phyloP scores from a whole-genome alignment of 352 stramenopile species.

The Bremia lactucae region DNA sequence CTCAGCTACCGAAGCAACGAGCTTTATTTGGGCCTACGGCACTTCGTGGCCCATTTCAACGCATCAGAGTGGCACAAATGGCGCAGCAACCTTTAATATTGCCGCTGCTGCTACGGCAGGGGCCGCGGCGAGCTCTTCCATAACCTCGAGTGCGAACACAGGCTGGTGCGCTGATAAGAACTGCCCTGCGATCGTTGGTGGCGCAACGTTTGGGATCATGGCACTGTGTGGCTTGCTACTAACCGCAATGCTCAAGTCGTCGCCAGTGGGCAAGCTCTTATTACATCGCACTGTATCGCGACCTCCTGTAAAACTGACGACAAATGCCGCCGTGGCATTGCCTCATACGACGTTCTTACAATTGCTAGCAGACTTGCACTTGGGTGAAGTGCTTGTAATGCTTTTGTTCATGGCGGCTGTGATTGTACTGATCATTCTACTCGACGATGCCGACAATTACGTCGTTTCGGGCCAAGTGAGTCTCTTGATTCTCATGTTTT shows the following conservation, averaged over 20 bases:
- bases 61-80: constrained; percentile 37
- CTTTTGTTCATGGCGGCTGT: constrained; percentile 51
- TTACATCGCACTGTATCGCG: constrained; percentile 37
- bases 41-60: constrained; percentile 50
- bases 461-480: constrained; percentile 44
- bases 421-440: constrained; percentile 29
- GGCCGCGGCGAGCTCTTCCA: constrained; percentile 13
- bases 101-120: constrained; percentile 9
- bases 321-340: constrained; percentile 30
- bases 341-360: constrained; percentile 41
- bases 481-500: constrained; percentile 68
- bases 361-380: constrained; percentile 37
- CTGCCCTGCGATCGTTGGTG: constrained; percentile 49
- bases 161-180: constrained; percentile 51
- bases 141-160: constrained; percentile 10
- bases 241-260: constrained; percentile 26
- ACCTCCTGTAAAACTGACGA: constrained; percentile 42
- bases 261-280: constrained; percentile 27
- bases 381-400: constrained; percentile 55
- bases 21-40: constrained; percentile 70
- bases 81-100: constrained; percentile 44
- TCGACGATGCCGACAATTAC: constrained; percentile 23
- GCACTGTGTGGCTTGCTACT: constrained; percentile 41
- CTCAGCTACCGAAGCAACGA: constrained; percentile 16
- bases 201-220: constrained; percentile 40